Evolutionary conservation across 805 yeast genomes (phyloP).

Genomic region (Diddensiella transvaalensis): DNA sequence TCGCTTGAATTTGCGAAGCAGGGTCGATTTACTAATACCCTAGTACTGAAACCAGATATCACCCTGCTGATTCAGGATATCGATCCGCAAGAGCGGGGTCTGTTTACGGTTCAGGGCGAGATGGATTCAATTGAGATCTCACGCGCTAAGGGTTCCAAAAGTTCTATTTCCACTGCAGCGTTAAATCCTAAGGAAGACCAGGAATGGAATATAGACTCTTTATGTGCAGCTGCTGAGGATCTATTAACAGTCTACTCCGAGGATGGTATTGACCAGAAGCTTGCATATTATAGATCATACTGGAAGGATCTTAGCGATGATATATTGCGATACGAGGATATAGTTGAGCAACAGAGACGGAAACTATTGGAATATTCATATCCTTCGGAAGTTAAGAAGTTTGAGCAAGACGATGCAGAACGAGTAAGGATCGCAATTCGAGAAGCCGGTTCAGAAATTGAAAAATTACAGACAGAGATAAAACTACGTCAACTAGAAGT

Average conservation of each 20-base stretch:
- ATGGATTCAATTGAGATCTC: slow-evolving; percentile 2
- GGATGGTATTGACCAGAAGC: slow-evolving; percentile 36
- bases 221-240: slow-evolving; percentile 43
- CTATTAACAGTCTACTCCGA: slow-evolving; percentile 37
- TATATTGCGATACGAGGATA: slow-evolving; percentile 41
- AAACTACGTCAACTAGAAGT: slow-evolving; percentile 16
- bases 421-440: slow-evolving; percentile 16
- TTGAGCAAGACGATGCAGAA: slow-evolving; percentile 14
- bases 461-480: slow-evolving; percentile 17
- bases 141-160: background rate
- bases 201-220: slow-evolving; percentile 34
- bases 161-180: background rate
- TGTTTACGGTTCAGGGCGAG: slow-evolving; percentile 13
- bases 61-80: slow-evolving; percentile 60
- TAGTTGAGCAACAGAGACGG: slow-evolving; percentile 42
- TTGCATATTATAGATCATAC: slow-evolving; percentile 30
- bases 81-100: slow-evolving; percentile 30
- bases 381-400: slow-evolving; percentile 14
- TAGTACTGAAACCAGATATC: slow-evolving; percentile 49
- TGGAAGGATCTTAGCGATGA: slow-evolving; percentile 39
- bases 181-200: background rate
- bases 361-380: slow-evolving; percentile 31
- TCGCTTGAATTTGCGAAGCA: slow-evolving; percentile 49
- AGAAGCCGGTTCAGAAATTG: slow-evolving; percentile 19
- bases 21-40: slow-evolving; percentile 64